Percentiles rank a stretch among this genome's conserved stretches.
phyloP scores from a whole-genome alignment of 441 rosid species.

The Gossypium lobatum region DNA sequence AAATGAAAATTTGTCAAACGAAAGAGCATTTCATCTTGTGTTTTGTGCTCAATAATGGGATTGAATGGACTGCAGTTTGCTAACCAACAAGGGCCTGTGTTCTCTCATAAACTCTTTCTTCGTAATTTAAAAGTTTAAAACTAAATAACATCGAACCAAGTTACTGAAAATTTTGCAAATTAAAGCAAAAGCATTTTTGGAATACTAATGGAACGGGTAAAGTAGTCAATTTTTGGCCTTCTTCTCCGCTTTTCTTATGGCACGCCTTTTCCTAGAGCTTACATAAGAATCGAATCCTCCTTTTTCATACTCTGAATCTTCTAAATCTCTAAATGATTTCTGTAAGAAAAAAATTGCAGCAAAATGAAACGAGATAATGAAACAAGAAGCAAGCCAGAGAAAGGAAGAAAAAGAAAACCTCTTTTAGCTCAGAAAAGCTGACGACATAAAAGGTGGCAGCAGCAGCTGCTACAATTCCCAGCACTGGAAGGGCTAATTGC shows the following conservation, averaged over 20 bases:
- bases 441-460: conserved; percentile 17
- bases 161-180: neutral
- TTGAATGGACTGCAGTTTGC: neutral
- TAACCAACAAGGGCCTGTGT: neutral
- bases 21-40: neutral
- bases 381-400: neutral
- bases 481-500: conserved; percentile 9
- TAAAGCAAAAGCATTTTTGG: neutral
- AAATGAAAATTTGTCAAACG: too few species aligned
- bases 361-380: neutral
- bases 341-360: neutral
- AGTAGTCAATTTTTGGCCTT: conserved; percentile 4
- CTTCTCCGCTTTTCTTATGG: conserved; percentile 1
- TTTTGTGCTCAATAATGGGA: neutral
- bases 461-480: conserved; percentile 19
- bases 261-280: conserved; percentile 16
- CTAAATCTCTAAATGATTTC: conserved; percentile 15
- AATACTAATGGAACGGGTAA: neutral
- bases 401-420: neutral
- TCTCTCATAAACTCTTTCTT: neutral
- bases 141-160: neutral
- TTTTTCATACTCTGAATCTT: conserved; percentile 6
- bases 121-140: neutral
- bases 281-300: conserved; percentile 10
- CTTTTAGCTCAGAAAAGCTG: conserved; percentile 14